Conservation (phyloP, 441 rosid genomes). For the Gossypium aridum region DNA sequence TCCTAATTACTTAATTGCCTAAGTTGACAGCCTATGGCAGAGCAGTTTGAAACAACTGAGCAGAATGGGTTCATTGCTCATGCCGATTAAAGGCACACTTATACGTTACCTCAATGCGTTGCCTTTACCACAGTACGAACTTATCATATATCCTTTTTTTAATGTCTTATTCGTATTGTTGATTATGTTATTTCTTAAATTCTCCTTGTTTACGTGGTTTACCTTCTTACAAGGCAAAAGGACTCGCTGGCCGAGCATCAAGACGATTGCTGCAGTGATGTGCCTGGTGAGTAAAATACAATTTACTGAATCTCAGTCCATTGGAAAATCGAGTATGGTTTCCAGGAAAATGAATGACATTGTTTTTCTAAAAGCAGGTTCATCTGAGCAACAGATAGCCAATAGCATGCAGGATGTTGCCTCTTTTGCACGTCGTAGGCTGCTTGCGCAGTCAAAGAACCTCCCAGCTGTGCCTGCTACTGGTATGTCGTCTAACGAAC, state of each 20-base stretch:
- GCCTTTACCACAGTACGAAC: conserved; percentile 23
- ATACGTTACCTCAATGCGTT: conserved; percentile 19
- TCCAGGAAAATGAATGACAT: not conserved
- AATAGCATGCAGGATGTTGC: conserved; percentile 23
- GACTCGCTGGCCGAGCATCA: conserved; percentile 13
- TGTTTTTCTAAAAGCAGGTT: conserved; percentile 16
- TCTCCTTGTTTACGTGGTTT: conserved; percentile 17
- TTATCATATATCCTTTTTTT: not conserved
- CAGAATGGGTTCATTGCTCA: not conserved
- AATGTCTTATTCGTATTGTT: not conserved
- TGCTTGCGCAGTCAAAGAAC: conserved; percentile 43
- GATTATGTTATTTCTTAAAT: conserved; percentile 4
- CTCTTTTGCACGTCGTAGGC: conserved; percentile 39
- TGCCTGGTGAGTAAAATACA: conserved; percentile 27
- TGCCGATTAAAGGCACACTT: not conserved
- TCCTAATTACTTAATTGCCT: not conserved
- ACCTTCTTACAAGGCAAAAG: conserved; percentile 31
- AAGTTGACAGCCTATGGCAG: conserved; percentile 13
- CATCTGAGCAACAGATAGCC: conserved; percentile 15
- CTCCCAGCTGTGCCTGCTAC: conserved; percentile 34
- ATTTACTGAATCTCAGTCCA: not conserved
- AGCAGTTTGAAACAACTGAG: conserved; percentile 26
- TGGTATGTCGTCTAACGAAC: conserved; percentile 19
- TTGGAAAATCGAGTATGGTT: not conserved
- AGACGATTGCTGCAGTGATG: conserved; percentile 15